These are phyloP conservation scores for Penicillium nordicum DNA, from an alignment of 2,329 filamentous ascomycete species.

Conservation along the genomic window DNA sequence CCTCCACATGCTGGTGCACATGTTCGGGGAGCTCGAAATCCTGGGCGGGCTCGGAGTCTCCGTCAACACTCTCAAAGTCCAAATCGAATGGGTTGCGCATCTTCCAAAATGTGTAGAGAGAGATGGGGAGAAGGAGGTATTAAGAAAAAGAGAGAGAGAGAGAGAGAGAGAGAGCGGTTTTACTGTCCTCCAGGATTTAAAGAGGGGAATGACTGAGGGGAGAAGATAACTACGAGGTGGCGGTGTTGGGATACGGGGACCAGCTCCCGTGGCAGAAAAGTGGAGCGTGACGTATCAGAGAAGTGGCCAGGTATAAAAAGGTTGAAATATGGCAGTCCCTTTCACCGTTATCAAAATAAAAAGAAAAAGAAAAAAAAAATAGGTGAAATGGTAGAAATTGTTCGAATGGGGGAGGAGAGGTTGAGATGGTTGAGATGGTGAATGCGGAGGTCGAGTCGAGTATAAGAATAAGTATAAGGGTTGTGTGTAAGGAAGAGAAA, in stretches of 20 bases:
- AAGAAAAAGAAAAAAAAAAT: background rate
- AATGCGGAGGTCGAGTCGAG: background rate
- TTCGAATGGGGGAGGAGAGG: background rate
- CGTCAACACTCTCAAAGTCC: conserved; percentile 24
- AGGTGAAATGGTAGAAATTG: background rate
- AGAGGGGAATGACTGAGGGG: conserved; percentile 10
- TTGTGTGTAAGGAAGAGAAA: background rate
- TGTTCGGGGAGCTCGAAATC: conserved; percentile 11
- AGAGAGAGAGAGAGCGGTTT: background rate
- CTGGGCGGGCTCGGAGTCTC: conserved; percentile 19
- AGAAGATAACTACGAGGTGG: conserved; percentile 13
- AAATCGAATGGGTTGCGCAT: conserved; percentile 36
- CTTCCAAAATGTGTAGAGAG: conserved; percentile 3
- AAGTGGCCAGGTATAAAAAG: conserved; percentile 2
- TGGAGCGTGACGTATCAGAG: conserved; percentile 14
- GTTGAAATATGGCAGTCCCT: background rate
- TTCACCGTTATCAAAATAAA: background rate
- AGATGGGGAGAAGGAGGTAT: background rate
- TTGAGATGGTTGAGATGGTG: background rate
- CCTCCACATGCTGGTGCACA: conserved; percentile 16
- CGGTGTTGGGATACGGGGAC: conserved; percentile 13
- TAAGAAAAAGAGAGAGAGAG: background rate
- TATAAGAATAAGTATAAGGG: background rate
- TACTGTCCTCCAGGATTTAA: conserved; percentile 7
- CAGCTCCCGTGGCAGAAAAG: conserved; percentile 14